Percentiles rank a stretch among this genome's conserved stretches.
Conservation (phyloP, 441 rosid species). For the Populus trichocarpa region DNA sequence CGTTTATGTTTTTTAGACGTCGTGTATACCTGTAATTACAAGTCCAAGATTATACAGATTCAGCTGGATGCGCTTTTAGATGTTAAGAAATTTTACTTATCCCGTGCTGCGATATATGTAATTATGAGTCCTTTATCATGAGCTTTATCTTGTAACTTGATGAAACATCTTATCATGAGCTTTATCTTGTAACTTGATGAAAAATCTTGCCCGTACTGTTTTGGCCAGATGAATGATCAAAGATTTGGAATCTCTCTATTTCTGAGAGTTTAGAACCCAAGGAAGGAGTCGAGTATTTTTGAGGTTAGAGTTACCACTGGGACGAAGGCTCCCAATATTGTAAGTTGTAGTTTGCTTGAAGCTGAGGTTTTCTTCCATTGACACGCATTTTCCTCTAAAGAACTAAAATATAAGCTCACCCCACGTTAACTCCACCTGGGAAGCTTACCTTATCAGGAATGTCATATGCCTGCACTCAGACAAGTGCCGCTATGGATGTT, state of each 20-base stretch:
- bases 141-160: not conserved
- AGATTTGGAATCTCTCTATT: not conserved
- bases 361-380: too few relatives aligned
- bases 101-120: not conserved
- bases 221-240: not conserved
- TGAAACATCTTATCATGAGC: not conserved
- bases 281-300: not conserved
- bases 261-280: not conserved
- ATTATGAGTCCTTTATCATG: not conserved
- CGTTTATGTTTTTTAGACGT: not conserved
- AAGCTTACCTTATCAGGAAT: not conserved
- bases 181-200: not conserved
- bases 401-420: not conserved
- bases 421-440: not conserved
- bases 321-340: too few relatives aligned
- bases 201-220: not conserved
- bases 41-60: not conserved
- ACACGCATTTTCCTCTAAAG: too few relatives aligned
- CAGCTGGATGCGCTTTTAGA: conserved; percentile 11
- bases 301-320: too few relatives aligned
- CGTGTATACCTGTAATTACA: conserved; percentile 5
- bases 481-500: not conserved
- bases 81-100: conserved; percentile 11
- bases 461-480: not conserved
- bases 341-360: too few relatives aligned